These are phyloP conservation scores for Pluteus cervinus DNA, from an alignment of 768 basidiomycete genomes.

Conservation along the genomic window DNA sequence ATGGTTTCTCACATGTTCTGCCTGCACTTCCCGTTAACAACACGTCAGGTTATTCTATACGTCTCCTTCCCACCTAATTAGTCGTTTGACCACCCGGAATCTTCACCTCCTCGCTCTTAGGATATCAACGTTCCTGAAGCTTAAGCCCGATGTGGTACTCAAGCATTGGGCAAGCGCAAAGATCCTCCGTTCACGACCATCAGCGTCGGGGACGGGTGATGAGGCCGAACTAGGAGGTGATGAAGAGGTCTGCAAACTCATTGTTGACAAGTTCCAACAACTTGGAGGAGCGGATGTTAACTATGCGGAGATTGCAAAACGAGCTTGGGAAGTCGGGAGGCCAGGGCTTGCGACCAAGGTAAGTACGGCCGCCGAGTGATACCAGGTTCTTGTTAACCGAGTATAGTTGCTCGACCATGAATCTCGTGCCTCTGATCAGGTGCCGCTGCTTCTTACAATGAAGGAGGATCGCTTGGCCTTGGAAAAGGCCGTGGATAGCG, in stretches of 20 bases:
- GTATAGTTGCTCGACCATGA: conserved; percentile 94
- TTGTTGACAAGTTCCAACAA: conserved; percentile 87
- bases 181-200: conserved; percentile 67
- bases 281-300: conserved; percentile 77
- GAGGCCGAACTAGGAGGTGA: conserved; percentile 62
- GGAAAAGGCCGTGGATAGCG: conserved; percentile 87
- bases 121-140: conserved; percentile 75
- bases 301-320: conserved; percentile 91
- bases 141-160: conserved; percentile 83
- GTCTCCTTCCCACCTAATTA: conserved; percentile 76
- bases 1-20: conserved; percentile 20
- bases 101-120: conserved; percentile 90
- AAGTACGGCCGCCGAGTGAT: conserved; percentile 1
- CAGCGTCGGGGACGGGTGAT: conserved; percentile 43
- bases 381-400: no score
- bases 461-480: conserved; percentile 88
- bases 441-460: conserved; percentile 90
- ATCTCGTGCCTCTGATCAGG: conserved; percentile 82
- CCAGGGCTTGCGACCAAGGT: conserved; percentile 82
- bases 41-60: conserved; percentile 66
- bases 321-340: conserved; percentile 88
- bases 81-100: conserved; percentile 79
- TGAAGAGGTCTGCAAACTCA: conserved; percentile 70
- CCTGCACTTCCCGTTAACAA: conserved; percentile 2
- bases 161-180: conserved; percentile 97